phyloP scores from a whole-genome alignment of 164 flowering plant genomes.

The Dillenia suffruticosa region DNA sequence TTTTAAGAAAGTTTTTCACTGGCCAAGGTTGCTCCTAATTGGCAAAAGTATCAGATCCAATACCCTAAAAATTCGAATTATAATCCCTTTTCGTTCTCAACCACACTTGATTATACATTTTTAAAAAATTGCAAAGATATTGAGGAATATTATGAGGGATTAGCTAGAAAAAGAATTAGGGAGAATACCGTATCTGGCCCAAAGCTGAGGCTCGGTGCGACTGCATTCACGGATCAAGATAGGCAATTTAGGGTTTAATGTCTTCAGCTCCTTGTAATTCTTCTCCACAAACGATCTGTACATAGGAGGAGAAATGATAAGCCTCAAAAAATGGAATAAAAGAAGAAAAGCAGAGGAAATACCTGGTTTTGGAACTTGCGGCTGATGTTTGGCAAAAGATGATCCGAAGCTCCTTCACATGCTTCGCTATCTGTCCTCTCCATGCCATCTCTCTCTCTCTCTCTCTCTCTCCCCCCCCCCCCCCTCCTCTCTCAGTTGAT shows the following conservation, averaged over 20 bases:
- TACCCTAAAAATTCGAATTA: too few species aligned
- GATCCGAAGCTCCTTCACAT: constrained; percentile 69
- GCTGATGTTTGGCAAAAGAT: constrained; percentile 78
- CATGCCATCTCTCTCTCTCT: constrained; percentile 29
- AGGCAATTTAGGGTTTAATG: constrained; percentile 75
- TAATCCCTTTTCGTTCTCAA: too few species aligned
- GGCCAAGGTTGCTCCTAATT: too few species aligned
- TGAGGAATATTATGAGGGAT: too few species aligned
- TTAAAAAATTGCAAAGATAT: too few species aligned
- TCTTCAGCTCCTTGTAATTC: constrained; percentile 83
- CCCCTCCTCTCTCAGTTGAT: neutral
- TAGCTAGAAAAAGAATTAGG: too few species aligned
- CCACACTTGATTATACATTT: too few species aligned
- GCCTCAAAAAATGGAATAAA: neutral
- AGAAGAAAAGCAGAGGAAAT: neutral
- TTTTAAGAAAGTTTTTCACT: too few species aligned
- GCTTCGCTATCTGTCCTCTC: constrained; percentile 36
- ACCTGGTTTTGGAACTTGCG: constrained; percentile 69
- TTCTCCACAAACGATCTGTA: constrained; percentile 65
- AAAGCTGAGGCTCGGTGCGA: constrained; percentile 67
- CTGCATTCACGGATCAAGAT: constrained; percentile 81
- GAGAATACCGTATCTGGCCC: constrained; percentile 78
- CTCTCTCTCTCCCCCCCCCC: neutral
- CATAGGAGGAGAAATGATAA: neutral
- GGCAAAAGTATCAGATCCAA: too few species aligned